Evolutionary conservation across 345 rosid species (phyloP).

Genomic region (Syzygium aqueum): DNA sequence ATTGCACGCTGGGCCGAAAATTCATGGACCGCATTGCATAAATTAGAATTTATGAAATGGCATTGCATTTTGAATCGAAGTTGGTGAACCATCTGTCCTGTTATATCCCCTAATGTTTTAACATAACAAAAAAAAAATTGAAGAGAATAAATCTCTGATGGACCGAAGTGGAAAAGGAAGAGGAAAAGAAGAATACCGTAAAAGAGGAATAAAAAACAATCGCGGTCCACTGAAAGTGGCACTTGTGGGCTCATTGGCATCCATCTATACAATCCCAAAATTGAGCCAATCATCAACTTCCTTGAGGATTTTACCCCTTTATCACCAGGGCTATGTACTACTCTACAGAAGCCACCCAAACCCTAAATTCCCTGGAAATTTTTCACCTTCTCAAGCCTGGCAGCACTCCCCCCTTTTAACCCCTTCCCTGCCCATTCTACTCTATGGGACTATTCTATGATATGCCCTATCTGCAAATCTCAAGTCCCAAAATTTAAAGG

Average conservation of each 20-base stretch:
- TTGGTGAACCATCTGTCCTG: rapidly evolving
- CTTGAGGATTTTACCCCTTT: not conserved
- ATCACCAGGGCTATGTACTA: not conserved
- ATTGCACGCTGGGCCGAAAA: rapidly evolving
- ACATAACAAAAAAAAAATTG: not conserved
- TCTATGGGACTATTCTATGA: not conserved
- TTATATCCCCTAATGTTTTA: not conserved
- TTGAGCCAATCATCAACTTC: not conserved
- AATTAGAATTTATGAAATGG: not conserved
- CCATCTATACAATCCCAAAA: not conserved
- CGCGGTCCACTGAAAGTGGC: not conserved
- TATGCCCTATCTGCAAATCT: not conserved
- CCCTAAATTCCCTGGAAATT: not conserved
- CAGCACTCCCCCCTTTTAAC: not conserved
- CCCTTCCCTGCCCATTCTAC: not conserved
- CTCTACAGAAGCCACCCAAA: not conserved
- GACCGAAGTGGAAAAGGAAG: not conserved
- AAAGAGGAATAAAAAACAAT: not conserved
- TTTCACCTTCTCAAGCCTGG: not conserved
- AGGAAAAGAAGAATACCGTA: not conserved
- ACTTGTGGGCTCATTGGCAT: not conserved
- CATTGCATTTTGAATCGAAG: not conserved
- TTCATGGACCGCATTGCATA: no score
- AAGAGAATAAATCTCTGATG: not conserved
- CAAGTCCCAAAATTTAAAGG: not conserved